phyloP scores from a whole-genome alignment of 768 basidiomycete species.

The Naganishia friedmannii region DNA sequence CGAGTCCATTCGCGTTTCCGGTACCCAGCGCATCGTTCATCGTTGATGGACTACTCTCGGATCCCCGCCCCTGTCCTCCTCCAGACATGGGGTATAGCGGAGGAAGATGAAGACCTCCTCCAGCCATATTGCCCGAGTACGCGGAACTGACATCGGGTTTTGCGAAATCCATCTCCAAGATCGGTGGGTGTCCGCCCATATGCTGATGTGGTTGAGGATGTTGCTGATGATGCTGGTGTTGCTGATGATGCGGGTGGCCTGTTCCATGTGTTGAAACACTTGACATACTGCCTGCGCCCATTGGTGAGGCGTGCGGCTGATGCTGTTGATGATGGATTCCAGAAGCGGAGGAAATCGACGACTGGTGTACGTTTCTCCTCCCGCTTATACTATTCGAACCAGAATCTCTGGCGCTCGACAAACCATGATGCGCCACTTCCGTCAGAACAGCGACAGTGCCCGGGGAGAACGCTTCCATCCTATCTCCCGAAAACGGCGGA shows the following conservation, averaged over 20 bases:
- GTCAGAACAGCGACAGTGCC: slow-evolving; percentile 24
- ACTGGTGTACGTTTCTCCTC: not conserved
- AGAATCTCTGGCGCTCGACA: not conserved
- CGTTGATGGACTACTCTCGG: slow-evolving; percentile 11
- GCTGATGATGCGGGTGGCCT: not conserved
- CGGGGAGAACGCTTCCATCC: slow-evolving; percentile 29
- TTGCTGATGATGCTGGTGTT: not conserved
- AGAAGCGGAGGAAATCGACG: not conserved
- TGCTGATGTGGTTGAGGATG: too few species aligned
- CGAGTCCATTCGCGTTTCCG: not conserved
- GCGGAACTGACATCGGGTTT: slow-evolving; percentile 1
- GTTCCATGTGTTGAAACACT: slow-evolving; percentile 6
- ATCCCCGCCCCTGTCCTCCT: not conserved
- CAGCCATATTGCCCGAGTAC: not conserved
- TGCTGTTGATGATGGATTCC: not conserved
- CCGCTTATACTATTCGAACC: not conserved
- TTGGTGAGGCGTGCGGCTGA: slow-evolving; percentile 6
- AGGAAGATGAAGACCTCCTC: not conserved
- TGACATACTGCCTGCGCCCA: slow-evolving; percentile 15
- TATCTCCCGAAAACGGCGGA: not conserved
- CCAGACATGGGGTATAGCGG: not conserved
- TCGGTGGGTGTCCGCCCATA: not conserved
- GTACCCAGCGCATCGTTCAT: slow-evolving; percentile 4
- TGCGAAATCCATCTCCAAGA: slow-evolving; percentile 14
- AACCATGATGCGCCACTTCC: slow-evolving; percentile 23